These are phyloP conservation scores for Tetrapyrgos nigripes DNA, from an alignment of 1,284 basidiomycete genomes.

Conservation along the genomic window DNA sequence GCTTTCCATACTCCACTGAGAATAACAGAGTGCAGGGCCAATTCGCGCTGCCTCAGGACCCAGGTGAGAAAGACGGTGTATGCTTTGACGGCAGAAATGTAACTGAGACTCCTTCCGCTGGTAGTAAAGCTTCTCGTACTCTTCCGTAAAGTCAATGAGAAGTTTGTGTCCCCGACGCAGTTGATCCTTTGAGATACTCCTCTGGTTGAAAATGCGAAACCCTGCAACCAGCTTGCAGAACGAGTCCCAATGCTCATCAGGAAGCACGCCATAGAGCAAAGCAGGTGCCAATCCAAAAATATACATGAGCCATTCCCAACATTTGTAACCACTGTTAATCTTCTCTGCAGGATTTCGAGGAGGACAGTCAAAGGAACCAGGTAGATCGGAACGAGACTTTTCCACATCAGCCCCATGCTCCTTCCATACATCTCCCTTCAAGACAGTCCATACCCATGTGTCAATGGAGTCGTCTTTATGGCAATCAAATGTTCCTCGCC, in stretches of 20 bases:
- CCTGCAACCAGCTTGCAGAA: too few species aligned
- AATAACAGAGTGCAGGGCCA: conserved; percentile 19
- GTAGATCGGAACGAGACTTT: conserved; percentile 14
- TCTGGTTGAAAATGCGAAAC: too few species aligned
- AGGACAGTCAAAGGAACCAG: conserved; percentile 28
- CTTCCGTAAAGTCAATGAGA: conserved; percentile 13
- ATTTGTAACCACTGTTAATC: too few species aligned
- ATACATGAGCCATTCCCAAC: conserved; percentile 26
- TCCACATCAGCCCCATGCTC: conserved; percentile 15
- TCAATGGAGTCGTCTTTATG: not conserved
- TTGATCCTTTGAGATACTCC: conserved; percentile 15
- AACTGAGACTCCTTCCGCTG: conserved; percentile 20
- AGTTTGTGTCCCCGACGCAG: conserved; percentile 8
- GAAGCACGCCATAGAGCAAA: conserved; percentile 24
- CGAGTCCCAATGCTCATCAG: conserved; percentile 22
- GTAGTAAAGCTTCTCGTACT: conserved; percentile 27
- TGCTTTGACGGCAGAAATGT: conserved; percentile 29
- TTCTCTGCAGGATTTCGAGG: too few species aligned
- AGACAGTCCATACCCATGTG: conserved; percentile 28
- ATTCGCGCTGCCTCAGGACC: conserved; percentile 18
- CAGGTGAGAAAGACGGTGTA: conserved; percentile 27
- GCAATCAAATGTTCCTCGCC: conserved; percentile 21
- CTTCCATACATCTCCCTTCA: too few species aligned
- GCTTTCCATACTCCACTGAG: conserved; percentile 33
- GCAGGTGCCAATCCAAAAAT: conserved; percentile 27